Evolutionary conservation across 257 asterid genomes (phyloP), one percentile per base, ranked within the genome.

Genomic region (Solanum sitiens): DNA sequence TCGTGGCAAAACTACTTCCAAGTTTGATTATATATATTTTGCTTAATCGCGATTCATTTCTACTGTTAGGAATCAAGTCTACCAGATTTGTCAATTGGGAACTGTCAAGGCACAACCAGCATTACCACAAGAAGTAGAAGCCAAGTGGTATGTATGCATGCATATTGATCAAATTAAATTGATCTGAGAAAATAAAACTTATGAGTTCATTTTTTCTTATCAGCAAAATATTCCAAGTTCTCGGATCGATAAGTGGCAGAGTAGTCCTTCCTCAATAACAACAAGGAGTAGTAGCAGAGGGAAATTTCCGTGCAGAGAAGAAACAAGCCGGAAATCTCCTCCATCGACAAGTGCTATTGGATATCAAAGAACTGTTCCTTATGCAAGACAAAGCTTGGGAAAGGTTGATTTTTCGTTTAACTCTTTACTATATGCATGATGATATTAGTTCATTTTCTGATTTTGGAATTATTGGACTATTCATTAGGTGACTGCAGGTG

Each of bases 91-190:
- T 83, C 88, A 84, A 93, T 91, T 86, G 88, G 86, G 20, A 91
- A 90, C 79, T 87, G 91, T 91, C 90, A 91, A 16, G 86, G 45
- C 79, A 88, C 77, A 82, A 85, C 92, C 23, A 91, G 45, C 88
- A 90, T 95, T 10, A 94, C 94, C 15, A 97, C 98, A 90, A 91
- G 99, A 93, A 95, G 99, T 93, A 91, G 91, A 90, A 93, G 92
- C 89, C 47, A 91, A 87, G 83, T 89, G 92, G 98, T 95, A 92
- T 92, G 98, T 93, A 92, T 13, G 37, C 3, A 35, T 35, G 83
- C 3, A 83, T 50, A 75, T 53, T 25, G 42, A n/a, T 61, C 39
- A 61, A 7, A 14, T 47, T 14, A 47, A 39, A 61, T 40, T 67
- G 68, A 40, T 27, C 27, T 37, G 23, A 37, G 23, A 11, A 53